Base-by-base conservation (phyloP, 371 early-diverging fungal genomes). In the Cokeromyces recurvatus region DNA sequence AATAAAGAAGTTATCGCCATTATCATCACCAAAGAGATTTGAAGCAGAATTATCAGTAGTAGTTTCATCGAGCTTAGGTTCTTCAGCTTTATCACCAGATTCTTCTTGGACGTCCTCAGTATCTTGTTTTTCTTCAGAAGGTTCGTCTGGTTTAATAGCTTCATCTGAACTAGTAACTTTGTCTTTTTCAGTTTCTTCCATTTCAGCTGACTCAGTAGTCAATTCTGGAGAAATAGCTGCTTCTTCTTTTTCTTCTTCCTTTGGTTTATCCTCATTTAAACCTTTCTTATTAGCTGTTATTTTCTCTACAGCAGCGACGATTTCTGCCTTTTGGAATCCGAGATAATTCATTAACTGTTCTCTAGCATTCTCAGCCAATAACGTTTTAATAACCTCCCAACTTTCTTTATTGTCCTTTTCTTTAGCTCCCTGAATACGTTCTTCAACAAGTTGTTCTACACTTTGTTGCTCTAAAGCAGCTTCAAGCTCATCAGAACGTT, bases 301-400 rank as follows among this genome's bases (percentile, higher is more conserved):
- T 8, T 66, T 59, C 0, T 71, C 61, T 10, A 79, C 74, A 27
- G 79, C 76, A 16, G 76, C 54, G 15, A 75, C 54, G 35, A 87
- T 64, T 41, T 77, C 78, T 8, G 71, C 77, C 48, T 87, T 85
- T 53, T 89, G 82, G 57, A 90, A 92, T 0, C 94, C 94, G 11
- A 95, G 81, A 60, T 91, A 86, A 37, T 85, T 77, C 38, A 94
- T 79, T 34, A 95, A 67, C 50, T 87, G 81, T 45, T 90, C 89
- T 35, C 93, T 80, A 16, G 91, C 87, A 55, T 88, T 78, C 15
- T 86, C 83, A 29, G 72, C 79, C 51, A 95, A 88, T 55, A 97
- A 70, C 0, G 90, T 77, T 20, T 81, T 74, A 51, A 95, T 66
- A n/a, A 95, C 87, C 39, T 85, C 76, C 96, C 96, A 95, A 48